Percentiles rank a stretch among this genome's conserved stretches.
Evolutionary conservation across 106 monocot species (phyloP).

Genomic region (Dendrobium nobile): DNA sequence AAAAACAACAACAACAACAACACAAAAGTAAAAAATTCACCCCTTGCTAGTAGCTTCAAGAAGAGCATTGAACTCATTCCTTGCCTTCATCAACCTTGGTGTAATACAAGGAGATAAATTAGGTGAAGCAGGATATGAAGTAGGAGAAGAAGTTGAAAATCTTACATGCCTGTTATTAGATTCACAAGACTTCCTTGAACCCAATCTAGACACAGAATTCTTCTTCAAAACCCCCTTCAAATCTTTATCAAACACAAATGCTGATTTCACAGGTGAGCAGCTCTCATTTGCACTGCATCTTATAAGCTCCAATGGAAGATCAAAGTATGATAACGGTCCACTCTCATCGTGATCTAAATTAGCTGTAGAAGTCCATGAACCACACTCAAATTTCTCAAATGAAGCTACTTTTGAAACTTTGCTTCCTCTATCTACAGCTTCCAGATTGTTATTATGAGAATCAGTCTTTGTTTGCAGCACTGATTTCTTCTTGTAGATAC

Average conservation of each 20-base stretch:
- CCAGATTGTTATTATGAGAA: neutral
- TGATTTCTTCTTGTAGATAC: constrained; percentile 32
- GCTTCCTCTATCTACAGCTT: neutral
- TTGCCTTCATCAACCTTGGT: constrained; percentile 27
- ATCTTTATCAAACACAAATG: constrained; percentile 40
- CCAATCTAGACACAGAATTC: constrained; percentile 12
- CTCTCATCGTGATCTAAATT: constrained; percentile 9
- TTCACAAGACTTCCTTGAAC: constrained; percentile 32
- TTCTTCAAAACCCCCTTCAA: constrained; percentile 42
- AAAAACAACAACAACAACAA: too few relatives aligned
- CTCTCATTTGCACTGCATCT: constrained; percentile 20
- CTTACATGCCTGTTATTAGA: constrained; percentile 25
- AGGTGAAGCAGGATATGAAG: constrained; percentile 24
- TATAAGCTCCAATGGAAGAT: constrained; percentile 58
- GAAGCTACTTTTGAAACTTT: constrained; percentile 28
- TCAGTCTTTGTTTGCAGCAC: neutral
- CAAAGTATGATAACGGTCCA: constrained; percentile 26
- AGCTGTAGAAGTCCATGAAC: constrained; percentile 28
- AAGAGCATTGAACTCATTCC: constrained; percentile 43
- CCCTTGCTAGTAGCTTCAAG: constrained; percentile 19
- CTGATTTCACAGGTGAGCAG: constrained; percentile 38
- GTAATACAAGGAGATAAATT: constrained; percentile 20
- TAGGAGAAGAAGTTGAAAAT: constrained; percentile 23
- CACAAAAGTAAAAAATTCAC: neutral
- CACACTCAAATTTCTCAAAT: constrained; percentile 57